Base-by-base conservation (phyloP, 495 filamentous ascomycete genomes). In the Penicillium lividum region DNA sequence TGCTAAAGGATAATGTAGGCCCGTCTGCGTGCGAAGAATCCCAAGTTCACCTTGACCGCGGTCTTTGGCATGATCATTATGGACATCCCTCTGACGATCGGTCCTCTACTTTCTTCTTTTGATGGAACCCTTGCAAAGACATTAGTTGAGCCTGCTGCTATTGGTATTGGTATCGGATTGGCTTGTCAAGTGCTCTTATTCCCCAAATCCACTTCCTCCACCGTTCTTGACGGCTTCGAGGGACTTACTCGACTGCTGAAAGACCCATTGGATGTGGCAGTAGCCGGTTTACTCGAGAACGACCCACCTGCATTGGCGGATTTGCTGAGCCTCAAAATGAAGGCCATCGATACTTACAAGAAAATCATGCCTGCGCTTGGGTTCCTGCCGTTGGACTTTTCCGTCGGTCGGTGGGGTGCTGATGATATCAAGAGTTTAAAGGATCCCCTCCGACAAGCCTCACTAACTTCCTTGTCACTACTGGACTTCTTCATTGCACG, bases 1-100 rank as follows among this genome's bases (percentile, higher is more conserved):
- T 40, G 18, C 27, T 29, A 54, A 8, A 3, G 33, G 9, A 54
- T 46, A 11, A 5, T 36, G 46, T 28, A 76, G 75, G 62, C 73
- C 10, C 73, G 75, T 16, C 28, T 78, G 2, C 69, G 75, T 11
- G 71, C 71, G 7, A 72, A 62, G 18, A 78, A 78, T 16, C 71
- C 74, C 30, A 78, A 78, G 43, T 64, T 71, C 1, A 43, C 63
- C 1, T 51, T 78, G 9, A 52, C 63, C 7, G 58, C 71, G 29
- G 65, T 78, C 8, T 76, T 78, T 52, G 70, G 64, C 3, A 77
- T 57, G 0, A 78, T 78, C 45, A 73, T 76, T 28, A 33, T 70
- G 50, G 74, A 77, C 51, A 16, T 77, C 10, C 72, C 69, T 44
- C 57, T 77, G 8, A 72, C 66, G 44, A 60, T 68, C 57, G 68